These are phyloP conservation scores for Gossypium lobatum DNA, from an alignment of 441 rosid genomes.

Conservation along the genomic window DNA sequence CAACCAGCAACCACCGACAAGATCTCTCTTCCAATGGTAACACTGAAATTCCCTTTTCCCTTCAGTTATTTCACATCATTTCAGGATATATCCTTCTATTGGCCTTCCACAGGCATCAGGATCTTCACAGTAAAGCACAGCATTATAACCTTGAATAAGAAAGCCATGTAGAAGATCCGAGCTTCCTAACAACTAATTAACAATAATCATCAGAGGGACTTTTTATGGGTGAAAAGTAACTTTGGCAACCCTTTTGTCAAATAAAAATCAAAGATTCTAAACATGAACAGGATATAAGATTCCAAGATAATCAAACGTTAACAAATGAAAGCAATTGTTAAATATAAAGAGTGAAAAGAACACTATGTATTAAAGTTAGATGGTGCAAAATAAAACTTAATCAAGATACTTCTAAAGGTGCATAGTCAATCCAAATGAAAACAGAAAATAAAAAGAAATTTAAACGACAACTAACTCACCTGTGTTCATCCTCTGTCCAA, in stretches of 20 bases:
- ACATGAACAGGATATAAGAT: neutral
- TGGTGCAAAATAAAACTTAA: neutral
- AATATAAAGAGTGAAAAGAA: constrained; percentile 3
- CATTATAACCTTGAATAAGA: neutral
- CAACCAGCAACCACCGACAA: neutral
- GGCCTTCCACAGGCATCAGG: constrained; percentile 3
- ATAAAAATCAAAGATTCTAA: constrained; percentile 8
- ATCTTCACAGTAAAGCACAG: constrained; percentile 1
- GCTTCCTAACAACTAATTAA: constrained; percentile 8
- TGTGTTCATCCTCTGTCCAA: constrained; percentile 98
- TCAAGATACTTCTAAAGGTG: constrained; percentile 10
- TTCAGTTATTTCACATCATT: constrained; percentile 2
- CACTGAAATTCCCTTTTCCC: neutral
- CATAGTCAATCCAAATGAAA: constrained; percentile 8
- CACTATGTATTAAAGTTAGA: constrained; percentile 11
- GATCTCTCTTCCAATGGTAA: constrained; percentile 3
- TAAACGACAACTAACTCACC: constrained; percentile 38
- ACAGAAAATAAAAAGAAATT: constrained; percentile 9
- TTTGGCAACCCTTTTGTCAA: neutral
- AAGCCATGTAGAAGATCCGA: constrained; percentile 3
- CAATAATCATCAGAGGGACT: neutral
- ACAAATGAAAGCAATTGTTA: neutral
- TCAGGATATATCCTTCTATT: neutral
- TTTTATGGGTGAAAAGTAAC: neutral
- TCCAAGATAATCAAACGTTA: constrained; percentile 1